These are phyloP conservation scores for Leucosporidium scottii DNA, from an alignment of 768 basidiomycete species.

Conservation along the genomic window DNA sequence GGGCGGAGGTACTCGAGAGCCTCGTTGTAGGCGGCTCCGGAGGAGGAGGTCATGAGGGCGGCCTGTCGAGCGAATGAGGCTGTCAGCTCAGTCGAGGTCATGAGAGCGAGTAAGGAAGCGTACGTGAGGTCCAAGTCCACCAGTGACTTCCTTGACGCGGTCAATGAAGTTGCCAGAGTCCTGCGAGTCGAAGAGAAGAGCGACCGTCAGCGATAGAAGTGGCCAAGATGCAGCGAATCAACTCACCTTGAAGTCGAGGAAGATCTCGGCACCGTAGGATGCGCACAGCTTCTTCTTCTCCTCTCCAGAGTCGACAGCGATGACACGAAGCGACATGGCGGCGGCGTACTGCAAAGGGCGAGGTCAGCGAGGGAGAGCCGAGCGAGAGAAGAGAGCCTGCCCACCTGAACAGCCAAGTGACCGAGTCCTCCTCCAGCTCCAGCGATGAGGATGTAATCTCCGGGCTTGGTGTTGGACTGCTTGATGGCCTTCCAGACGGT, in stretches of 20 bases:
- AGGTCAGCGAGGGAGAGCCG: conserved; percentile 44
- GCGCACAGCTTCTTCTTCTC: conserved; percentile 69
- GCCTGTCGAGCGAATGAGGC: conserved; percentile 6
- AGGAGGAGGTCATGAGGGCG: conserved; percentile 43
- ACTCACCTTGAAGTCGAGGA: conserved; percentile 64
- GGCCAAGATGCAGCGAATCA: conserved; percentile 43
- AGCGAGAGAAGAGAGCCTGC: background rate
- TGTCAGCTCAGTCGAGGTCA: background rate
- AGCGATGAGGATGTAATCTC: conserved; percentile 66
- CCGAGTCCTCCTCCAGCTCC: conserved; percentile 34
- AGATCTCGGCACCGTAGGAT: conserved; percentile 64
- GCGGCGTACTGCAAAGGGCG: conserved; percentile 76
- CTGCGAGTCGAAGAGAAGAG: conserved; percentile 56
- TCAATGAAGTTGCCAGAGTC: conserved; percentile 63
- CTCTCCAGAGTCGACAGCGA: conserved; percentile 71
- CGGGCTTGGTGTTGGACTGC: conserved; percentile 55
- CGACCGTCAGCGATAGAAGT: conserved; percentile 46
- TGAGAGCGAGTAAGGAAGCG: conserved; percentile 55
- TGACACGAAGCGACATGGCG: conserved; percentile 67
- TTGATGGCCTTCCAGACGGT: conserved; percentile 84
- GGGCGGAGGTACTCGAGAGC: conserved; percentile 63
- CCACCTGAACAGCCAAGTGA: background rate
- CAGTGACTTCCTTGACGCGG: conserved; percentile 48
- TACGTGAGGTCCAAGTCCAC: conserved; percentile 76
- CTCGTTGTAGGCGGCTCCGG: conserved; percentile 43